Conservation (phyloP, 257 asterid genomes). For the Salvia miltiorrhiza region DNA sequence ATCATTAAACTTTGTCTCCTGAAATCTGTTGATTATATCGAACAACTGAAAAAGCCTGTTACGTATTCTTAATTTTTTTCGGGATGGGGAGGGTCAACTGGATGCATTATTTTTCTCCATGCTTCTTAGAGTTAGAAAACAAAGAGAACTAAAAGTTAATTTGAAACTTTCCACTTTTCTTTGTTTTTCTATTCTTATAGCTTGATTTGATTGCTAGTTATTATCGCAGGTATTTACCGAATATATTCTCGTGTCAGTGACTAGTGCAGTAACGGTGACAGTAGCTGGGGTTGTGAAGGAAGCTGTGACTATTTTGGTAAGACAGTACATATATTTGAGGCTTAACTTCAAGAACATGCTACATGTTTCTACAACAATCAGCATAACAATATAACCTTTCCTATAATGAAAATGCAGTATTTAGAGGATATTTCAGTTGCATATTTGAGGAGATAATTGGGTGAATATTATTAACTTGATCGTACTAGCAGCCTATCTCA, state of each 20-base stretch:
- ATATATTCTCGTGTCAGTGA: slow-evolving; percentile 77
- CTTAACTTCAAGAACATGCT: background rate
- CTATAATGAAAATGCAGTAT: too few species aligned
- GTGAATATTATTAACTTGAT: background rate
- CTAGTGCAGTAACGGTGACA: slow-evolving; percentile 95
- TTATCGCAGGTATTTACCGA: slow-evolving; percentile 83
- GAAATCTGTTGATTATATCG: background rate
- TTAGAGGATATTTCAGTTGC: too few species aligned
- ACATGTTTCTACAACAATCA: too few species aligned
- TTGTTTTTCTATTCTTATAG: background rate
- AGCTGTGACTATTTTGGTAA: slow-evolving; percentile 91
- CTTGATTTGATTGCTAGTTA: slow-evolving; percentile 7
- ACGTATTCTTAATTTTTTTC: background rate
- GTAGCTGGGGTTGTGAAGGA: slow-evolving; percentile 98
- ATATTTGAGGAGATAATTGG: too few species aligned
- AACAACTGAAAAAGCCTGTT: background rate
- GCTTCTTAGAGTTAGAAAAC: background rate
- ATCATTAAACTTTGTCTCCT: background rate
- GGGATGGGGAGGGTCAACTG: background rate
- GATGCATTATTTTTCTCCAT: background rate
- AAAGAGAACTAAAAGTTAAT: background rate
- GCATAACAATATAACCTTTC: too few species aligned
- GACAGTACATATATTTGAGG: background rate
- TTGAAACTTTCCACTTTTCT: background rate
- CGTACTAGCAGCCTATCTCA: background rate